Base-by-base conservation (phyloP, 176 grass and related monocot genomes). In the Ensete glaucum region DNA sequence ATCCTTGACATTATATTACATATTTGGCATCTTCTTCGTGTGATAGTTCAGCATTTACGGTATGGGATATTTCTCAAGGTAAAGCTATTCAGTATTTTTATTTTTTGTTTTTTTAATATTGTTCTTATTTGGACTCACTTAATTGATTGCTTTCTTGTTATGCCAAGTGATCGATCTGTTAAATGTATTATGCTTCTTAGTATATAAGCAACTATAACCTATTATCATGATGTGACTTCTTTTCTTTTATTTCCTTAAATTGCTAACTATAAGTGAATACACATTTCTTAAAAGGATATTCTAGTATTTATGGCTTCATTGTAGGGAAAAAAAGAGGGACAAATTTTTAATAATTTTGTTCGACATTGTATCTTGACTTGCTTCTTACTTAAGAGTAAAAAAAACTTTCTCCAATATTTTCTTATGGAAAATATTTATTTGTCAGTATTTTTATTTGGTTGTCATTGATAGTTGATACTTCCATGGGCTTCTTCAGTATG, bases 1-100 rank as follows among this genome's bases (percentile, higher is more conserved):
- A 84, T 76, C 71, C 86, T 97, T 98, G 76, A 98, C 90, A 67
- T 72, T 63, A 86, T 29, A 82, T 22, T 77, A 98, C 94, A 83
- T 98, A 89, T 77, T 80, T 98, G 77, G 94, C 90, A 75, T 98
- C 94, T 19, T 86, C 94, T 20, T 93, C 94, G 69, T 84, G 69
- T 84, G 76, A 87, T 43, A 90, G 90, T 52, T 88, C 91, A 85
- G 93, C 88, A 52, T 98, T 98, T 74, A 93, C 90, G n/a, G 84
- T 98, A 80, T 98, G 94, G 94, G 88, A 98, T 91, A 80, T 91
- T 79, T 87, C 90, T 85, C 85, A 98, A 98, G 94, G 88, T 89
- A 82, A 49, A 53, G 13, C 58, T 56, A 15, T 75, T 83, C 53
- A 50, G 10, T 81, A 24, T 16, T 48, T 68, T 51, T 59, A 15